Evolutionary conservation across 106 monocot species (phyloP).

Genomic region (Phalaenopsis equestris): DNA sequence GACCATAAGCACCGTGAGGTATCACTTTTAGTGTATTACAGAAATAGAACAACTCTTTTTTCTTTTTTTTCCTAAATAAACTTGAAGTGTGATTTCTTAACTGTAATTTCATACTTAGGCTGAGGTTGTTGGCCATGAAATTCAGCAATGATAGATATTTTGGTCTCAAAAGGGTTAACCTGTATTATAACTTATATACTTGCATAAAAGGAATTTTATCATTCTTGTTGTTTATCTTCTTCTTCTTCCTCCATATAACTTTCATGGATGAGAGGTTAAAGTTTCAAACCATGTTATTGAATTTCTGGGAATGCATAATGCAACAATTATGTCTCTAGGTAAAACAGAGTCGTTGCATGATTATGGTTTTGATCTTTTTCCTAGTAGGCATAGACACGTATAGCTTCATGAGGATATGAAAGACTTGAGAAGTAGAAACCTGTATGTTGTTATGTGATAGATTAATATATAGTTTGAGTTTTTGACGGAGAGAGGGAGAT

Average conservation of each 20-base stretch:
- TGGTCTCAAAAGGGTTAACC: not conserved
- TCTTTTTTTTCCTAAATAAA: not conserved
- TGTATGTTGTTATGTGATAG: not conserved
- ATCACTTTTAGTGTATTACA: not conserved
- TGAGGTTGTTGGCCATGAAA: not conserved
- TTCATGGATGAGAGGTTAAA: not conserved
- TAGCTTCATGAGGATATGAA: no score
- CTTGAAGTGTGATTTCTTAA: constrained; percentile 3
- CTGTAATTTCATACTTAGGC: not conserved
- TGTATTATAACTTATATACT: not conserved
- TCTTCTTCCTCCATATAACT: not conserved
- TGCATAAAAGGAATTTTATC: not conserved
- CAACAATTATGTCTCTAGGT: not conserved
- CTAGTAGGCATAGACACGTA: not conserved
- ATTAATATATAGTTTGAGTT: not conserved
- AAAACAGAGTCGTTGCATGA: not conserved
- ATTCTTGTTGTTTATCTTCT: not conserved
- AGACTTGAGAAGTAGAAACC: no score
- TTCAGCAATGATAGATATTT: not conserved
- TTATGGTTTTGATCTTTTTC: not conserved
- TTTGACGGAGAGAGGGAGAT: no score
- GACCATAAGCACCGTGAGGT: not conserved
- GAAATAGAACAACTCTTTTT: not conserved
- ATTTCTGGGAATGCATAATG: not conserved
- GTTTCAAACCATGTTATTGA: not conserved